Percentiles rank a stretch among this genome's conserved stretches.
phyloP scores from a whole-genome alignment of 805 yeast genomes.

The Candida morakotiae region DNA sequence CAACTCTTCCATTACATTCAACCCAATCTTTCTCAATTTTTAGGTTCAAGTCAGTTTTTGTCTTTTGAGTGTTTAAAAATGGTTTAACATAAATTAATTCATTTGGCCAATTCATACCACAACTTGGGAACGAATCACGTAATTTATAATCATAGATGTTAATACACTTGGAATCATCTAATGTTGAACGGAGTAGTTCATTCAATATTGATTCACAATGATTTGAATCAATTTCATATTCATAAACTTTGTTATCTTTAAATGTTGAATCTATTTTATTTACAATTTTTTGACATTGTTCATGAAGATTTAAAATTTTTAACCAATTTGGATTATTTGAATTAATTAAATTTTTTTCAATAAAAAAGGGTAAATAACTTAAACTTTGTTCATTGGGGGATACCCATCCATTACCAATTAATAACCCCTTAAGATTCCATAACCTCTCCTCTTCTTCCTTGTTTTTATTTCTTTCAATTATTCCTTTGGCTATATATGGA shows the following conservation, averaged over 20 bases:
- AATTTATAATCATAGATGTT: constrained; percentile 82
- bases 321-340: constrained; percentile 35
- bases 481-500: constrained; percentile 74
- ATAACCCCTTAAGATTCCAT: constrained; percentile 55
- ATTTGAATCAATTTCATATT: constrained; percentile 20
- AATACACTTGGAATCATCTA: constrained; percentile 49
- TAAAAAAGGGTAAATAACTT: constrained; percentile 69
- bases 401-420: constrained; percentile 94
- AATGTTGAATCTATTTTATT: constrained; percentile 18
- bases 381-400: constrained; percentile 83
- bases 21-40: constrained; percentile 52
- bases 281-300: constrained; percentile 55
- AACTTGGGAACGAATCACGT: constrained; percentile 71
- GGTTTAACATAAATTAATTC: constrained; percentile 46
- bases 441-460: constrained; percentile 9
- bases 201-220: constrained; percentile 49
- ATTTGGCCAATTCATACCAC: constrained; percentile 93
- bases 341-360: constrained; percentile 53
- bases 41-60: constrained; percentile 49
- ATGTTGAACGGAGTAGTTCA: constrained; percentile 30
- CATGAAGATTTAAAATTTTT: constrained; percentile 46
- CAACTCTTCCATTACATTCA: constrained; percentile 72
- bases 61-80: constrained; percentile 46
- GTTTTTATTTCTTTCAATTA: constrained; percentile 43
- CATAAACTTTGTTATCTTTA: constrained; percentile 15